A percentile compares a stretch with the other conserved stretches of the same genome.
These are phyloP conservation scores for Thalassia testudinum DNA, from an alignment of 116 monocot species.

Conservation along the genomic window DNA sequence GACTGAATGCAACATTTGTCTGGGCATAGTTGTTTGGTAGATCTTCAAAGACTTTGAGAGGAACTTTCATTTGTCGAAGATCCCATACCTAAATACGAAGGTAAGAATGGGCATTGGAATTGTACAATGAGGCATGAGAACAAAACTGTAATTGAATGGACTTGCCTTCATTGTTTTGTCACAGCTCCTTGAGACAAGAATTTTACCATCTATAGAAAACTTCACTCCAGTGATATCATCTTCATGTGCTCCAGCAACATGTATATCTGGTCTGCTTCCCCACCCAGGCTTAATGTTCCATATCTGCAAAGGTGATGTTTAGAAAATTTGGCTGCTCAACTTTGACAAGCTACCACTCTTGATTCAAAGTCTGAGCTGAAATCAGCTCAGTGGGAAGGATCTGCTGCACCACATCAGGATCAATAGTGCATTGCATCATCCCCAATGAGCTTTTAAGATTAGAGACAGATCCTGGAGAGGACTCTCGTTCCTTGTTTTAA, in stretches of 20 bases:
- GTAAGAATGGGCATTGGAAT: background rate
- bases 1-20: conserved; percentile 90
- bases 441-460: too few species aligned
- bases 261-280: conserved; percentile 94
- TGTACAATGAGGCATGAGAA: background rate
- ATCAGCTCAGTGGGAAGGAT: too few species aligned
- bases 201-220: conserved; percentile 69
- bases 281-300: conserved; percentile 95
- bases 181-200: conserved; percentile 88
- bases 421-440: too few species aligned
- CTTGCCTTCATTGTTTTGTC: conserved; percentile 92
- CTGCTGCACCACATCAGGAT: too few species aligned
- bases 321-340: too few species aligned
- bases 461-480: too few species aligned
- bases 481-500: too few species aligned
- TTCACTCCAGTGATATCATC: conserved; percentile 91
- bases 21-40: conserved; percentile 89
- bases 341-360: too few species aligned
- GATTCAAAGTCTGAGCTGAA: too few species aligned
- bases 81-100: conserved; percentile 62
- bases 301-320: conserved; percentile 20
- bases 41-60: conserved; percentile 72
- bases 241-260: conserved; percentile 52
- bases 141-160: background rate
- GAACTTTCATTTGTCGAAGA: conserved; percentile 61